These are phyloP conservation scores for Rhodotorula diobovata DNA, from an alignment of 768 basidiomycete species.

Conservation along the genomic window DNA sequence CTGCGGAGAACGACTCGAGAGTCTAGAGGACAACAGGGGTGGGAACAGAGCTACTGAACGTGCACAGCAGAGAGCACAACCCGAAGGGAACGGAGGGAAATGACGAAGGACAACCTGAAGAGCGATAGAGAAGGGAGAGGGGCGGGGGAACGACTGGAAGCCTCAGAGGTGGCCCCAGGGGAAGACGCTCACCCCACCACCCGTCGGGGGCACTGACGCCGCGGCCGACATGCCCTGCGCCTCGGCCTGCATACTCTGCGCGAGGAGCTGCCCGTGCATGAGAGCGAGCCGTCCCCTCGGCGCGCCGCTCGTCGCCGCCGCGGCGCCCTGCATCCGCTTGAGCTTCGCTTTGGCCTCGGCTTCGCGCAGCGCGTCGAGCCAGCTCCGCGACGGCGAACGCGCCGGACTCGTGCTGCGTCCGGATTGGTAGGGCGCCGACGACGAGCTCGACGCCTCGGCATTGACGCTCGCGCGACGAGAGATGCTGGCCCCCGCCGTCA, in stretches of 20 bases:
- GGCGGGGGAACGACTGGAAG: no score
- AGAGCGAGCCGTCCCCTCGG: background rate
- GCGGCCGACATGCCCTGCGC: background rate
- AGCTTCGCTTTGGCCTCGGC: conserved; percentile 19
- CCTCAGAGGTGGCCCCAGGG: background rate
- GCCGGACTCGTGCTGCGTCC: background rate
- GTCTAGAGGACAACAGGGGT: background rate
- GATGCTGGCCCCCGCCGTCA: no score
- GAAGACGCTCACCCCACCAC: background rate
- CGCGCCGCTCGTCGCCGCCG: background rate
- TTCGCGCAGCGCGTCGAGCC: conserved; percentile 20
- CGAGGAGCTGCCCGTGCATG: background rate
- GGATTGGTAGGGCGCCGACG: background rate
- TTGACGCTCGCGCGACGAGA: background rate
- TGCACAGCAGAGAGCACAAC: background rate
- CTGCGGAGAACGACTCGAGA: background rate
- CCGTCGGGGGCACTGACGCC: background rate
- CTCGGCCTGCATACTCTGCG: background rate
- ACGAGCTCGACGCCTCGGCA: background rate
- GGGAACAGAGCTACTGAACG: background rate
- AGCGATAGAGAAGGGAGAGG: background rate
- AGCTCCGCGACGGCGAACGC: background rate
- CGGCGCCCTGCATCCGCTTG: background rate
- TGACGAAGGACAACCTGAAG: background rate
- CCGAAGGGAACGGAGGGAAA: no score